A percentile compares a stretch with the other conserved stretches of the same genome.
These are phyloP conservation scores for Penicillium desertorum DNA, from an alignment of 495 filamentous ascomycete species.

Conservation along the genomic window DNA sequence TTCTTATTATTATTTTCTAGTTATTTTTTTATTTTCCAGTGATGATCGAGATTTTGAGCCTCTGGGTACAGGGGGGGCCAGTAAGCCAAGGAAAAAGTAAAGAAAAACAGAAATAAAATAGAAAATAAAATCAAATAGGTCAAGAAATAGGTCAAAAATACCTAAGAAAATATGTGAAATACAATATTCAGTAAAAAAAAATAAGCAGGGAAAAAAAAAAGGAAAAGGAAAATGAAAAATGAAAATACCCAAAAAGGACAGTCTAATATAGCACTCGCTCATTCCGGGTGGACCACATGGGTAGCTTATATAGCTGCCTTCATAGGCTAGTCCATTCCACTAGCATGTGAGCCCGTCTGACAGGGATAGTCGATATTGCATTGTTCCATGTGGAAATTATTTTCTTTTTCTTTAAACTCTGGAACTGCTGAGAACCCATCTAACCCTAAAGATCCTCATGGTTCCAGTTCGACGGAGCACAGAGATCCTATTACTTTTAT, in stretches of 20 bases:
- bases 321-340: conserved; percentile 18
- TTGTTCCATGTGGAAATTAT: conserved; percentile 2
- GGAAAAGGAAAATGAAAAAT: not conserved
- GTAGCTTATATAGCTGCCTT: conserved; percentile 23
- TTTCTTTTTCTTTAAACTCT: not conserved
- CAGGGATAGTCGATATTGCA: not conserved
- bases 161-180: no score
- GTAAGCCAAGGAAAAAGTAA: not conserved
- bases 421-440: not conserved
- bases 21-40: conserved; percentile 17
- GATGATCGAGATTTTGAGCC: conserved; percentile 30
- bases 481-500: no score
- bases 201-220: not conserved
- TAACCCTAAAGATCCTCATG: not conserved
- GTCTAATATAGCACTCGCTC: conserved; percentile 12
- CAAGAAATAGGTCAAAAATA: not conserved
- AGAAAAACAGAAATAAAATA: not conserved
- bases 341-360: conserved; percentile 1
- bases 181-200: no score
- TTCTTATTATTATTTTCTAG: conserved; percentile 9
- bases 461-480: no score
- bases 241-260: not conserved
- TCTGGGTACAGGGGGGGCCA: conserved; percentile 19
- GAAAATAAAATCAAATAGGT: not conserved
- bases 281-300: conserved; percentile 3